phyloP scores from a whole-genome alignment of 2,329 filamentous ascomycete species.

The Colletotrichum tabaci region DNA sequence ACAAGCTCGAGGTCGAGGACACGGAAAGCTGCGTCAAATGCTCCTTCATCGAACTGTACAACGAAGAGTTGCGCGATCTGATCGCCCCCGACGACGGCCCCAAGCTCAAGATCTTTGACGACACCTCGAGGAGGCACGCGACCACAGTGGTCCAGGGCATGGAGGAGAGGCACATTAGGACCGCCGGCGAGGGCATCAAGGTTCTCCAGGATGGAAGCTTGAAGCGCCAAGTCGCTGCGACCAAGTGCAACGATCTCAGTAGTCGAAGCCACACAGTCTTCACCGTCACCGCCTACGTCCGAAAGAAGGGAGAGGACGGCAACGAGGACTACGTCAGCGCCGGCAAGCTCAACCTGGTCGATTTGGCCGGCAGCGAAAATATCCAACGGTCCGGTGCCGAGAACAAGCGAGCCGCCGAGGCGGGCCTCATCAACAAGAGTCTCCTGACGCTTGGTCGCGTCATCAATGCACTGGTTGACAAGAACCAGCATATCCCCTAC shows the following conservation, averaged over 20 bases:
- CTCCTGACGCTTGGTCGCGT: slow-evolving; percentile 94
- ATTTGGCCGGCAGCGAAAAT: slow-evolving; percentile 97
- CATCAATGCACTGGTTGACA: slow-evolving; percentile 97
- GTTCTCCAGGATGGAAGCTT: slow-evolving; percentile 90
- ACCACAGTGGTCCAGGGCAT: slow-evolving; percentile 95
- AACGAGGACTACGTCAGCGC: slow-evolving; percentile 92
- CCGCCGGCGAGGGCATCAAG: slow-evolving; percentile 87
- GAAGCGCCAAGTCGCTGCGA: slow-evolving; percentile 97
- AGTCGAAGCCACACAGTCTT: slow-evolving; percentile 98
- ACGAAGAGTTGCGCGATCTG: slow-evolving; percentile 94
- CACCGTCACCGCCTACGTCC: slow-evolving; percentile 93
- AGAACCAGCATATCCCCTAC: slow-evolving; percentile 88
- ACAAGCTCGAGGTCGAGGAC: slow-evolving; percentile 83
- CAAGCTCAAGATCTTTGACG: slow-evolving; percentile 97
- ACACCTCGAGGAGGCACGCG: slow-evolving; percentile 85
- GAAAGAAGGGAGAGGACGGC: slow-evolving; percentile 83
- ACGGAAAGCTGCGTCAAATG: slow-evolving; percentile 93
- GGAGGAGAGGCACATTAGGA: slow-evolving; percentile 95
- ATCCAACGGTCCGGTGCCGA: slow-evolving; percentile 97
- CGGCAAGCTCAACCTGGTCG: slow-evolving; percentile 96
- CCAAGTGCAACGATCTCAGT: slow-evolving; percentile 99
- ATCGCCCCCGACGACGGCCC: slow-evolving; percentile 84
- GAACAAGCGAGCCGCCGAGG: slow-evolving; percentile 96
- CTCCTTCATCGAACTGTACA: slow-evolving; percentile 99
- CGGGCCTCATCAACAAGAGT: slow-evolving; percentile 98